Base-by-base conservation (phyloP, 2,329 filamentous ascomycete genomes). In the Colletotrichum brevisporum region DNA sequence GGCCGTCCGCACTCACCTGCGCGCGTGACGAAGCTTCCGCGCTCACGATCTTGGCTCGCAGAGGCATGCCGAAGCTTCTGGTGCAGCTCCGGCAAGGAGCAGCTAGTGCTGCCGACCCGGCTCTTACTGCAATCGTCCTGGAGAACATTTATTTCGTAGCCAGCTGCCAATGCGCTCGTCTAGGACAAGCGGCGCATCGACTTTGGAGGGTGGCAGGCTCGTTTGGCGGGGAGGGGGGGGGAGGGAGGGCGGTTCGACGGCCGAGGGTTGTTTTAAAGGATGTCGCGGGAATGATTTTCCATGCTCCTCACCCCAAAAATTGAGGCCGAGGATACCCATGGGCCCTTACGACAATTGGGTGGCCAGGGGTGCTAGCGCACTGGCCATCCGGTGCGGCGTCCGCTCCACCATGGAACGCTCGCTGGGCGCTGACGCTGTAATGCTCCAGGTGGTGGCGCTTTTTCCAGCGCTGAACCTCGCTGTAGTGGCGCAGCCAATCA, bases 1-100 rank as follows among this genome's bases (percentile, higher is more conserved):
- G 24, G n/a, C 8, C 6, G 13, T 3, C 13, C 13, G 4, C 10
- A 71, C 71, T 60, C 24, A 72, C 71, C 54, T 71, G 61, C 57
- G 69, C 69, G 55, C 67, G 63, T 67, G 67, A 67, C 39, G 58
- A 68, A 41, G 62, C 71, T 41, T 58, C 52, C 45, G 47, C 64
- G 79, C 88, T 87, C 77, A 86, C 82, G 73, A 94, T 86, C 81
- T 92, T 95, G 71, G 92, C 92, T 84, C 90, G 90, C 73, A 97
- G 86, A 79, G 94, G 94, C 94, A 97, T 97, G 71, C 80, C 79
- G 77, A 83, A 76, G 73, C 76, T 79, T 71, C 76, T 79, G 78
- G 78, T 78, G 73, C 80, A 83, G 78, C 82, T 79, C 70, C 80
- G 77, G 75, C 77, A 81, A 74, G 80, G 76, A 74, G 82, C 77